A percentile compares a stretch with the other conserved stretches of the same genome.
Conservation (phyloP, 306 rosid genomes). For the Purshia tridentata region DNA sequence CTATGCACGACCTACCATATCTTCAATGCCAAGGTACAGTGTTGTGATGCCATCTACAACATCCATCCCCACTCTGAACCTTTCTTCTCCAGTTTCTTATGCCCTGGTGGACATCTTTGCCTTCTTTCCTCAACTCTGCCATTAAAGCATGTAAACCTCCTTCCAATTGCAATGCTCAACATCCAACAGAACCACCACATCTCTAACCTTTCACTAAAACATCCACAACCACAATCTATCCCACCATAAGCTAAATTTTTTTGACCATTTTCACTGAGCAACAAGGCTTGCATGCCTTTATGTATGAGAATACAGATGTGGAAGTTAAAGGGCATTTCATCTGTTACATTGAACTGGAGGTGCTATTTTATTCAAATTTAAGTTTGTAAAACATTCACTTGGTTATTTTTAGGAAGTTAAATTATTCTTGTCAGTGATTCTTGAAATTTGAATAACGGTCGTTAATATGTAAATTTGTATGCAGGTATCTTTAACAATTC, state of each 20-base stretch:
- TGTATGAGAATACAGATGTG: background rate
- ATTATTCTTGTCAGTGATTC: background rate
- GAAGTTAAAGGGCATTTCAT: background rate
- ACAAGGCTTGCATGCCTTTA: background rate
- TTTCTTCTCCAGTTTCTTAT: too few species aligned
- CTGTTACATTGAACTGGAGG: background rate
- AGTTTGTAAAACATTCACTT: background rate
- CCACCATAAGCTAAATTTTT: too few species aligned
- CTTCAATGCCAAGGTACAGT: background rate
- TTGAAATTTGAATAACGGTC: background rate
- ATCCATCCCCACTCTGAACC: background rate
- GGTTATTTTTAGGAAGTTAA: background rate
- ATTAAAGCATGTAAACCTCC: background rate
- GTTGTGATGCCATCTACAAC: too few species aligned
- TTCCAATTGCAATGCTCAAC: background rate
- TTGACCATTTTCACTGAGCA: background rate
- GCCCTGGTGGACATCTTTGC: background rate
- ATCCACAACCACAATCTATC: background rate
- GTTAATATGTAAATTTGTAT: constrained; percentile 2
- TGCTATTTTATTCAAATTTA: background rate
- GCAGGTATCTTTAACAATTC: constrained; percentile 74
- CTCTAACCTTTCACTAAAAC: background rate
- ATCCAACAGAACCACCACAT: background rate
- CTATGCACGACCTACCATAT: background rate
- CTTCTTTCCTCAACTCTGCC: background rate